phyloP scores from a whole-genome alignment of 1,284 basidiomycete genomes.

The Sporisorium scitamineum region DNA sequence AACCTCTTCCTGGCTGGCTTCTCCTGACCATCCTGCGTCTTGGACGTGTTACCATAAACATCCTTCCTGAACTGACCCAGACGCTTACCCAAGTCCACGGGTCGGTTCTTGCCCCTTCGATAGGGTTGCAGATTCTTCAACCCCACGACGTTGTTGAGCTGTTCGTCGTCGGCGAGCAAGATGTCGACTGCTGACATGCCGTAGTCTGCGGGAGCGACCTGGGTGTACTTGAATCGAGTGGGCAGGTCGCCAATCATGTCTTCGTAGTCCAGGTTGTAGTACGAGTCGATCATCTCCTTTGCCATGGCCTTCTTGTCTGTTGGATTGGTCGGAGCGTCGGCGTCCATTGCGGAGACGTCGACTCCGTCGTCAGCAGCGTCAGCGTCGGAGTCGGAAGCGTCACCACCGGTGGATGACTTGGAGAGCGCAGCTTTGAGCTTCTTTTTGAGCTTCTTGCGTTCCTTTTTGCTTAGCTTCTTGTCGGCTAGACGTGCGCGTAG shows the following conservation, averaged over 20 bases:
- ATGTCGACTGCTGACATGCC: constrained; percentile 88
- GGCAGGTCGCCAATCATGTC: constrained; percentile 91
- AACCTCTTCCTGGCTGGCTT: constrained; percentile 71
- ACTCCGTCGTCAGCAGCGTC: constrained; percentile 29
- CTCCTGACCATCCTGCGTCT: constrained; percentile 44
- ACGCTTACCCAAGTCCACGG: constrained; percentile 75
- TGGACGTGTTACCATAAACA: constrained; percentile 48
- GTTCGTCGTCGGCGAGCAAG: constrained; percentile 88
- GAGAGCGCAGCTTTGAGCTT: constrained; percentile 66
- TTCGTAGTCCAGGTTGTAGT: constrained; percentile 92
- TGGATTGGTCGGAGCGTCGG: constrained; percentile 27
- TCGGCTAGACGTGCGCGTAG: constrained; percentile 52
- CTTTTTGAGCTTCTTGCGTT: constrained; percentile 76
- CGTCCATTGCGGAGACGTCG: constrained; percentile 66
- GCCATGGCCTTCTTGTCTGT: constrained; percentile 71
- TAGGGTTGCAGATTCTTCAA: constrained; percentile 93
- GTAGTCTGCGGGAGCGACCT: constrained; percentile 78
- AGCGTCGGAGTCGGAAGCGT: constrained; percentile 24
- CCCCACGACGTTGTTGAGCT: constrained; percentile 89
- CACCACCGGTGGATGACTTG: constrained; percentile 41
- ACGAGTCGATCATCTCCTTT: constrained; percentile 88
- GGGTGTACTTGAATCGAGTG: constrained; percentile 92
- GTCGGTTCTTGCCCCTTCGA: constrained; percentile 75
- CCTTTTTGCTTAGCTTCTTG: constrained; percentile 79
- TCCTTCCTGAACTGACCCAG: constrained; percentile 80